Conservation (phyloP, 192 early-diverging fungal genomes). For the Irineochytrium annulatum region DNA sequence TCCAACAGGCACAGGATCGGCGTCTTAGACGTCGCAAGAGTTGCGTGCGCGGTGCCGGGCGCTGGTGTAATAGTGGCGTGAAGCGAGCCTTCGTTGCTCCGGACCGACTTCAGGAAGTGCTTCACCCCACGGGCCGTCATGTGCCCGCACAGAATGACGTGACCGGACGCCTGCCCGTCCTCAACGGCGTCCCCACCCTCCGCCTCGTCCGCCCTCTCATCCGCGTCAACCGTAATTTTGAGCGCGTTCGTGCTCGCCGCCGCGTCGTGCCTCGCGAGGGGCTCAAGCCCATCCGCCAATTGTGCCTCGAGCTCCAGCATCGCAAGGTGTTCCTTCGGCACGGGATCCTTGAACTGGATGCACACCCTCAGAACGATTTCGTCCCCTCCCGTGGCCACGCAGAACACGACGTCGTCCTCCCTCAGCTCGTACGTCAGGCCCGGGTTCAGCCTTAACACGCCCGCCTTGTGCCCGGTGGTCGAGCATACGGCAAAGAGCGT, state of each 20-base stretch:
- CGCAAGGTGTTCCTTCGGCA: constrained; percentile 28
- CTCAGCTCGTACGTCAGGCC: constrained; percentile 27
- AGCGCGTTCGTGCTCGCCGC: neutral
- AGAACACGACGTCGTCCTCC: constrained; percentile 42
- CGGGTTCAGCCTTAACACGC: constrained; percentile 33
- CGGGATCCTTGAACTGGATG: constrained; percentile 41
- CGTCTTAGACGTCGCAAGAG: neutral
- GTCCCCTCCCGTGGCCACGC: constrained; percentile 37
- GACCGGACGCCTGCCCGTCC: constrained; percentile 3
- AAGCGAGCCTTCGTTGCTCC: constrained; percentile 9
- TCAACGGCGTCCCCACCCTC: neutral
- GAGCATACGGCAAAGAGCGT: constrained; percentile 42
- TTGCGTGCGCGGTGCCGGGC: neutral
- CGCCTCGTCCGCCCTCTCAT: neutral
- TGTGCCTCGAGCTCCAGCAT: constrained; percentile 34
- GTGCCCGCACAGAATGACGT: constrained; percentile 47
- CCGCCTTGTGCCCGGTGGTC: constrained; percentile 17
- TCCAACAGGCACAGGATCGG: constrained; percentile 44
- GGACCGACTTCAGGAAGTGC: constrained; percentile 42
- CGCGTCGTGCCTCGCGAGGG: neutral
- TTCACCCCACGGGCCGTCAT: constrained; percentile 38
- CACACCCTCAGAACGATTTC: constrained; percentile 38
- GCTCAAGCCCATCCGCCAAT: constrained; percentile 26
- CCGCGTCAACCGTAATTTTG: neutral
- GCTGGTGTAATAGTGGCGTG: neutral